Evolutionary conservation across 345 rosid species (phyloP).

Genomic region (Melaleuca quinquenervia): DNA sequence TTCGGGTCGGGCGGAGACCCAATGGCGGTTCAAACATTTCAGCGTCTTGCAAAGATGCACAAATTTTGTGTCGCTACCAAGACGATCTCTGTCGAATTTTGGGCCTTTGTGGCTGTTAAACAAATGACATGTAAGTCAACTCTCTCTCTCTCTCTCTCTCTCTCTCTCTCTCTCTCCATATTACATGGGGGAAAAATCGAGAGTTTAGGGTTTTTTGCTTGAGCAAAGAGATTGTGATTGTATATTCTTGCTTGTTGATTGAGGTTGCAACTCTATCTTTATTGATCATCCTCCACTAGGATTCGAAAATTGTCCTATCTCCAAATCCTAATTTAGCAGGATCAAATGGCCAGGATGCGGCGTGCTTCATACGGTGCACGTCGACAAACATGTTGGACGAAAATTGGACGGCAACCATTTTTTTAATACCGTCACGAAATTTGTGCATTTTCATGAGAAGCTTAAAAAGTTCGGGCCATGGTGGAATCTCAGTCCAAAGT

Average conservation of each 20-base stretch:
- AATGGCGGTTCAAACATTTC: not conserved
- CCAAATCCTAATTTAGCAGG: not conserved
- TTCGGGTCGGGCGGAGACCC: not conserved
- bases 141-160: not conserved
- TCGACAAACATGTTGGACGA: not conserved
- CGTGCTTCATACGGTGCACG: not conserved
- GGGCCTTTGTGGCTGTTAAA: not conserved
- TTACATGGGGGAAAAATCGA: too few relatives aligned
- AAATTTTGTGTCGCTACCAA: not conserved
- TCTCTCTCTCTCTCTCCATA: not conserved
- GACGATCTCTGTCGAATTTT: not conserved
- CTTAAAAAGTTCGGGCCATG: not conserved
- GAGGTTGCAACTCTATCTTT: not conserved
- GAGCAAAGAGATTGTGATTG: not conserved
- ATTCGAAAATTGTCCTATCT: not conserved
- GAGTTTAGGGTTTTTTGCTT: not conserved
- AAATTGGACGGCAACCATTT: not conserved
- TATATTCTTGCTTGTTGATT: not conserved
- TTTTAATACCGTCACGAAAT: not conserved
- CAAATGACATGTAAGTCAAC: not conserved
- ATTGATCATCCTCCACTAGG: not conserved
- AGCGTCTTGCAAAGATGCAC: not conserved
- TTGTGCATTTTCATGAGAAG: not conserved
- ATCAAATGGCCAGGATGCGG: not conserved
- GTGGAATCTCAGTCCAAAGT: not conserved